Conservation (phyloP, 306 rosid genomes). For the Vigna hirtella region DNA sequence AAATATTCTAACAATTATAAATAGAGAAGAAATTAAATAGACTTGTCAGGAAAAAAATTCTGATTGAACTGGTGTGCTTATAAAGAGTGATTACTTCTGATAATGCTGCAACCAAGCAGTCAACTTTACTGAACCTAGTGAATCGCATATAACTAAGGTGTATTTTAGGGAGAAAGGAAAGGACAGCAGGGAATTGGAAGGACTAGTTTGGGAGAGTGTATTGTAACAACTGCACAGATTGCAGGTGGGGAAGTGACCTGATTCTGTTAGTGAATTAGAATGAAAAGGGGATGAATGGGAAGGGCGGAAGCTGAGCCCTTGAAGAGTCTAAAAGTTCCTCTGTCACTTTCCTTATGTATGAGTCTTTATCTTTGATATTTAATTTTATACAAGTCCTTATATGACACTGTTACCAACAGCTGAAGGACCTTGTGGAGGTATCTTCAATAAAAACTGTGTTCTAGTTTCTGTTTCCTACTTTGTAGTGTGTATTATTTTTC, state of each 20-base stretch:
- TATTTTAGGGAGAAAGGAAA: slow-evolving; percentile 2
- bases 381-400: slow-evolving; percentile 7
- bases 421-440: slow-evolving; percentile 19
- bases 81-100: slow-evolving; percentile 13
- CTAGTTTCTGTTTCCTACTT: slow-evolving; percentile 36
- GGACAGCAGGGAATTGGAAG: slow-evolving; percentile 15
- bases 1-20: neutral
- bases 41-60: slow-evolving; percentile 2
- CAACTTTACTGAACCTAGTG: slow-evolving; percentile 11
- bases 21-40: slow-evolving; percentile 30
- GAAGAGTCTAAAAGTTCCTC: slow-evolving; percentile 7
- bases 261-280: neutral
- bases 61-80: slow-evolving; percentile 28
- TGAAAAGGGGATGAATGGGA: no score
- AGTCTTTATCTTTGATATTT: slow-evolving; percentile 16
- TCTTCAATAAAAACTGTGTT: slow-evolving; percentile 28
- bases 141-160: neutral
- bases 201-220: slow-evolving; percentile 21
- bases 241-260: slow-evolving; percentile 9
- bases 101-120: slow-evolving; percentile 7
- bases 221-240: slow-evolving; percentile 17
- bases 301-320: neutral
- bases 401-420: neutral
- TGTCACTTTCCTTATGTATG: slow-evolving; percentile 8
- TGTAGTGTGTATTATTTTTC: slow-evolving; percentile 27